phyloP scores from a whole-genome alignment of 345 rosid genomes.

The Melaleuca alternifolia region DNA sequence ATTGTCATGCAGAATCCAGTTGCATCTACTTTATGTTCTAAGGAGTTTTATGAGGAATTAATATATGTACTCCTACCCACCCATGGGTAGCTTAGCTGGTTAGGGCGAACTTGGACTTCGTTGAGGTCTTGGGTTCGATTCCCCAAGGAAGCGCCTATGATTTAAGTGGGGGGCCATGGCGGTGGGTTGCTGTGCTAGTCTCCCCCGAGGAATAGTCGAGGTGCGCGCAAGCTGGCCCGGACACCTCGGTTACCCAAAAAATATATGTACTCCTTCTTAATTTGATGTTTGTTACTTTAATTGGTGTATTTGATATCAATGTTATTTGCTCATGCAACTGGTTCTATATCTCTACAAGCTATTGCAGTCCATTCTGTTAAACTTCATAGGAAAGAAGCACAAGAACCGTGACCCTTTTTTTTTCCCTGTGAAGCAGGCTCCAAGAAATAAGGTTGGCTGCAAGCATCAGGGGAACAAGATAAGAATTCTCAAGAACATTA shows the following conservation, averaged over 20 bases:
- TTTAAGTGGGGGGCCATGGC: too few species aligned
- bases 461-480: slow-evolving; percentile 1
- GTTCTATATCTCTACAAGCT: background rate
- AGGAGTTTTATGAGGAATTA: background rate
- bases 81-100: too few species aligned
- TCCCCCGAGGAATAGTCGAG: too few species aligned
- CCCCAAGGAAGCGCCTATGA: too few species aligned
- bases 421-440: slow-evolving; percentile 7
- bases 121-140: too few species aligned
- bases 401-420: background rate
- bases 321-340: background rate
- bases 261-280: background rate
- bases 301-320: background rate
- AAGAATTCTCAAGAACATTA: slow-evolving; percentile 25
- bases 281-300: background rate
- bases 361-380: background rate
- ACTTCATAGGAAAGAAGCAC: background rate
- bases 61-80: background rate
- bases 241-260: too few species aligned
- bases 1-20: background rate
- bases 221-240: too few species aligned
- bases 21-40: background rate
- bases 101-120: too few species aligned
- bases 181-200: too few species aligned
- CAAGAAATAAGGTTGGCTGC: slow-evolving; percentile 2